A percentile compares a stretch with the other conserved stretches of the same genome.
Evolutionary conservation across 78 protist species (phyloP).

Genomic region (Dictyostelium firmibasis): DNA sequence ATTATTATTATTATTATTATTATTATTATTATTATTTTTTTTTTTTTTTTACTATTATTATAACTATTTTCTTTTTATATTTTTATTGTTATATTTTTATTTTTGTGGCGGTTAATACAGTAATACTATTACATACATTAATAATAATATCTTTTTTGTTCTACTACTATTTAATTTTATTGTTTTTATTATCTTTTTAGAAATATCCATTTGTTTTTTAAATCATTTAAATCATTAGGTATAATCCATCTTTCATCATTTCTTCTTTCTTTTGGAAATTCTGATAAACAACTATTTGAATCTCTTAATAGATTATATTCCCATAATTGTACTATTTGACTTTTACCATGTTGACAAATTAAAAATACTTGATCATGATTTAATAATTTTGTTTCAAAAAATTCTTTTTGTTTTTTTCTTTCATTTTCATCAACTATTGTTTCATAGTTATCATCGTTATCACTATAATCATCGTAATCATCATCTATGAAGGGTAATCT

Average conservation of each 20-base stretch:
- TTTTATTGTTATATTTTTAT: neutral
- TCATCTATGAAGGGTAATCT: neutral
- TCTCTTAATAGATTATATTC: conserved; percentile 14
- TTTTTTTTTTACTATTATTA: neutral
- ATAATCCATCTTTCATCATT: conserved; percentile 33
- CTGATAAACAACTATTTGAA: neutral
- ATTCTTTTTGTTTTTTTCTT: neutral
- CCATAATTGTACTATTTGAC: conserved; percentile 25
- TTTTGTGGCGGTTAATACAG: too few species aligned
- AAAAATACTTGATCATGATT: neutral
- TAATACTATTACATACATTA: too few species aligned
- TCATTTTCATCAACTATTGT: neutral
- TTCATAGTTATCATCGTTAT: neutral
- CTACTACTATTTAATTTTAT: too few species aligned
- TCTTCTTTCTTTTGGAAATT: neutral
- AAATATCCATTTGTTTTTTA: conserved; percentile 53
- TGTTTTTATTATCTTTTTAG: neutral
- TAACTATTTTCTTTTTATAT: neutral
- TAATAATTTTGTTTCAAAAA: neutral
- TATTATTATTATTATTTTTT: too few species aligned
- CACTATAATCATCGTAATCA: neutral
- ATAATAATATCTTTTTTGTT: too few species aligned
- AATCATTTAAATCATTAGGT: conserved; percentile 3
- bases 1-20: neutral
- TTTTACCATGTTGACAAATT: conserved; percentile 63